Conservation (phyloP, 2,329 filamentous ascomycete genomes). For the Gaeumannomyces sp. region DNA sequence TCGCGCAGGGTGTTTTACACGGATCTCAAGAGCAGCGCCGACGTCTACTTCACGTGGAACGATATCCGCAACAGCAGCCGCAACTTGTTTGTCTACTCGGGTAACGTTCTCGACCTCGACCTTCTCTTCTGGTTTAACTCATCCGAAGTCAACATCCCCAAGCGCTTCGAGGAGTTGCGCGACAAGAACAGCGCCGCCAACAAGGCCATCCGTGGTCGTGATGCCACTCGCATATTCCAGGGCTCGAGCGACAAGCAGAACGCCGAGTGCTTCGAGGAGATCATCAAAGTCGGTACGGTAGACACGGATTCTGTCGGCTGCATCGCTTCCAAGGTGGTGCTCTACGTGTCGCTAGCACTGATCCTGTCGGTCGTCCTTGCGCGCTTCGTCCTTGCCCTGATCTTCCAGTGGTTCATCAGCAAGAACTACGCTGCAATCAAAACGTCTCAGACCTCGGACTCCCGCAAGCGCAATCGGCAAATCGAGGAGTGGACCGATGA, state of each 20-base stretch:
- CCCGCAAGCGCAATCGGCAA: slow-evolving; percentile 80
- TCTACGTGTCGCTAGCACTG: slow-evolving; percentile 87
- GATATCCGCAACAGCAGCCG: slow-evolving; percentile 84
- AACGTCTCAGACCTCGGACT: slow-evolving; percentile 74
- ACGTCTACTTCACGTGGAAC: slow-evolving; percentile 95
- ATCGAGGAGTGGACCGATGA: slow-evolving; percentile 98
- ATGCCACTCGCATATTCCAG: slow-evolving; percentile 85
- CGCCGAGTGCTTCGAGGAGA: slow-evolving; percentile 83
- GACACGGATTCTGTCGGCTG: slow-evolving; percentile 96
- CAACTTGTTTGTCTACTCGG: slow-evolving; percentile 91
- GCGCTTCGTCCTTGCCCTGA: slow-evolving; percentile 80
- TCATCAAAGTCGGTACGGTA: slow-evolving; percentile 91
- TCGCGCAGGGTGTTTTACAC: slow-evolving; percentile 72
- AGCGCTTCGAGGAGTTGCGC: slow-evolving; percentile 73
- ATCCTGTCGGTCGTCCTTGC: slow-evolving; percentile 83
- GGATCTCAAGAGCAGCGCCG: slow-evolving; percentile 60
- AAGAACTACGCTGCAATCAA: slow-evolving; percentile 77
- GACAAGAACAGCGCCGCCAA: slow-evolving; percentile 56
- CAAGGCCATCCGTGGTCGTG: slow-evolving; percentile 66
- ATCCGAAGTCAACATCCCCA: slow-evolving; percentile 68
- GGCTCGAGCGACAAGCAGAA: slow-evolving; percentile 70
- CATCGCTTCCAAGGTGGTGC: slow-evolving; percentile 93
- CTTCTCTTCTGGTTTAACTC: slow-evolving; percentile 87
- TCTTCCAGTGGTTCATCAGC: slow-evolving; percentile 96
- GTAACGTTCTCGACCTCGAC: slow-evolving; percentile 84